Conservation (phyloP, 371 early-diverging fungal genomes). For the Mucor velutinosus region DNA sequence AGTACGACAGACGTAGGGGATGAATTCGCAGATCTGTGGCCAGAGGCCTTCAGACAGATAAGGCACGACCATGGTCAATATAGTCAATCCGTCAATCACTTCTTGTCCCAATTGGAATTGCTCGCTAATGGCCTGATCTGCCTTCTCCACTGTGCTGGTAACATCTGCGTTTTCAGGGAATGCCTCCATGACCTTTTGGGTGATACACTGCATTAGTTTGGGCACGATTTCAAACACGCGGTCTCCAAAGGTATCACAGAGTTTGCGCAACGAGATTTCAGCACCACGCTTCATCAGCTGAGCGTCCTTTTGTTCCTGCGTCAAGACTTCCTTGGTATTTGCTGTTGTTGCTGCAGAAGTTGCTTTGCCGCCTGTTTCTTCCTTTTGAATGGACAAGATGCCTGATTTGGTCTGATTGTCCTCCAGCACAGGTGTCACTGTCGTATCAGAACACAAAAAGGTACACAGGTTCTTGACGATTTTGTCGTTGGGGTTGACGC, state of each 20-base stretch:
- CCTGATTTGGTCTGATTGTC: constrained; percentile 59
- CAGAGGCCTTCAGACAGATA: constrained; percentile 59
- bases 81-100: constrained; percentile 78
- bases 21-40: constrained; percentile 51
- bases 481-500: constrained; percentile 77
- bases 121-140: constrained; percentile 33
- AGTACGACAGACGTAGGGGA: constrained; percentile 67
- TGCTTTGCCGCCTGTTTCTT: constrained; percentile 19
- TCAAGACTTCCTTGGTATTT: constrained; percentile 38
- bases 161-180: constrained; percentile 23
- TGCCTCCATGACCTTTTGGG: constrained; percentile 47
- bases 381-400: constrained; percentile 68
- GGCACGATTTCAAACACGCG: constrained; percentile 74
- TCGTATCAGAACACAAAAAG: constrained; percentile 84
- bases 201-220: constrained; percentile 78
- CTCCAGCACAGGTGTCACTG: constrained; percentile 67
- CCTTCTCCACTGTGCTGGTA: constrained; percentile 15
- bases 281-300: constrained; percentile 85
- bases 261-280: constrained; percentile 64
- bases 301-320: constrained; percentile 51
- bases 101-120: constrained; percentile 62
- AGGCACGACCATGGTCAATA: constrained; percentile 71
- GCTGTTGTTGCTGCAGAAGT: constrained; percentile 15
- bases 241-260: constrained; percentile 76
- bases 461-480: constrained; percentile 85